Conservation (phyloP, 2,329 filamentous ascomycete genomes). For the Gliomastix tumulicola region DNA sequence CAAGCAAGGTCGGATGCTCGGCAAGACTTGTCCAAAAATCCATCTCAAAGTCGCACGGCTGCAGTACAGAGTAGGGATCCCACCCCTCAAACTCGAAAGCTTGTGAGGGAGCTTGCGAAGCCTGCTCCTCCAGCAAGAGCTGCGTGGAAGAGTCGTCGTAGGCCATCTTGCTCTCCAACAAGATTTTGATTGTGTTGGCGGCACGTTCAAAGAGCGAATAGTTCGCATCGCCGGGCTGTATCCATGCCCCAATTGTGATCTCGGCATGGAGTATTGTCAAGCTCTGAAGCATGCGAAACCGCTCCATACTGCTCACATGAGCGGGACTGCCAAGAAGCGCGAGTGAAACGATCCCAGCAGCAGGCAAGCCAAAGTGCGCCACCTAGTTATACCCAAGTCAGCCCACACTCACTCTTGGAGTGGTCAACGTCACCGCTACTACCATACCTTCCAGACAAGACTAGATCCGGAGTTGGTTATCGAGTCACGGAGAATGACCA, state of each 20-base stretch:
- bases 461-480: background rate
- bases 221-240: constrained; percentile 10
- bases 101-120: background rate
- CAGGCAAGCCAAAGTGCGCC: constrained; percentile 10
- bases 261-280: constrained; percentile 10
- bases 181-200: constrained; percentile 8
- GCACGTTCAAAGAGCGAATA: constrained; percentile 11
- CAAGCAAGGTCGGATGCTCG: background rate
- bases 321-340: constrained; percentile 8
- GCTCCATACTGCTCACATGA: too few relatives aligned
- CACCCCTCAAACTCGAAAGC: background rate
- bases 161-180: constrained; percentile 25
- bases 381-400: constrained; percentile 4
- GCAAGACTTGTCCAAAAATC: constrained; percentile 2
- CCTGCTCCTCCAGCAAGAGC: too few relatives aligned
- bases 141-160: too few relatives aligned
- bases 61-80: background rate
- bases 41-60: constrained; percentile 1
- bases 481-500: background rate
- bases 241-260: constrained; percentile 8
- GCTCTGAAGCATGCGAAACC: constrained; percentile 10
- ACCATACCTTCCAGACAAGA: constrained; percentile 2
- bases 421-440: too few relatives aligned
- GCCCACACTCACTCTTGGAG: background rate
- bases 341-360: constrained; percentile 10